Evolutionary conservation across 345 rosid genomes (phyloP), one percentile per base, ranked within the genome.

Genomic region (Trapa incisa): DNA sequence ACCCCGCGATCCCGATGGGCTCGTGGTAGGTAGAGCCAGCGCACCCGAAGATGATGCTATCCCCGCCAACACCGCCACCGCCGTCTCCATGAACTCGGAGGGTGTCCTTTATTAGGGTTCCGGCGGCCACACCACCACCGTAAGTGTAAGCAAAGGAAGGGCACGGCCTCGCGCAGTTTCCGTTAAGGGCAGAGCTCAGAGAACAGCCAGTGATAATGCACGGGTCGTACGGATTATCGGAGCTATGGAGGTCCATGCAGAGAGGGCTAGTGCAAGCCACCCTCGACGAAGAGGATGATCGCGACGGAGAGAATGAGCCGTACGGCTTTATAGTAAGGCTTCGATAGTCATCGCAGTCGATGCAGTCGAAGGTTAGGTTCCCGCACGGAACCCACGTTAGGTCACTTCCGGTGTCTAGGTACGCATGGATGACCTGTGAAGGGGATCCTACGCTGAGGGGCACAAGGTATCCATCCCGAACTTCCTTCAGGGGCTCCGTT

Each of bases 61-160:
- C 94, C 71, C 42, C 79, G 36, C 67, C 63, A 17, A 72, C 67
- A 5, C 7, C 6, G 7, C 69, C 68, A 60, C 47, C 69, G 64
- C 67, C 70, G 65, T 38, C 71, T 16, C 79, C 80, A 68, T 87
- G 85, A 67, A 87, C 74, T 70, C 80, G 81, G 47, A 92, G 74
- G 39, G 80, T 85, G 67, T 89, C 98, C 75, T 82, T 45, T 45
- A 7, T 45, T 11, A 92, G 79, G 66, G 75, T 69, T 61, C 94
- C 96, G 1, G 82, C 70, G 54, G 81, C 81, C 29, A 81, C 67
- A 68, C 94, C 94, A 29, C 87, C 87, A n/a, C 92, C 94, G 29
- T 92, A 89, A 3, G 90, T 82, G 67, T 92, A 89, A 37, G 95
- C 95, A 75, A 92, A 89, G 29, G 98, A 83, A 76, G 96, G 91